phyloP scores from a whole-genome alignment of 2,329 filamentous ascomycete genomes.

The Talaromyces atroroseus region DNA sequence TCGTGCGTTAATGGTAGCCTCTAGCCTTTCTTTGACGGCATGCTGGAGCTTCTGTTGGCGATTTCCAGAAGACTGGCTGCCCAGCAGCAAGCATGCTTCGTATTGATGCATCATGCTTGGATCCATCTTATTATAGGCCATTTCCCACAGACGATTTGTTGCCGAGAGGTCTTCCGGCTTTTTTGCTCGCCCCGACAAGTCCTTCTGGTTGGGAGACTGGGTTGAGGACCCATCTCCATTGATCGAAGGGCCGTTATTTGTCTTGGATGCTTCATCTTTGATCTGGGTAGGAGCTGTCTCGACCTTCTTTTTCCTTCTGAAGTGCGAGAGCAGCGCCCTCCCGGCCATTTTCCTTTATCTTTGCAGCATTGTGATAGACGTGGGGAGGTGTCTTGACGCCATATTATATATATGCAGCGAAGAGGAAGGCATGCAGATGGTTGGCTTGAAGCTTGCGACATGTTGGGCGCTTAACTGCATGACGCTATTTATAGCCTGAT shows the following conservation, averaged over 20 bases:
- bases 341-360: not conserved
- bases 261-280: not conserved
- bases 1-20: not conserved
- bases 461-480: not conserved
- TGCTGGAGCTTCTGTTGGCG: not conserved
- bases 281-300: not conserved
- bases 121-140: not conserved
- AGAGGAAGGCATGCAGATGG: not conserved
- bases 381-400: not conserved
- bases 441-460: not conserved
- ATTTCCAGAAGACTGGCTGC: not conserved
- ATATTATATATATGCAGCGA: not conserved
- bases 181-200: not conserved
- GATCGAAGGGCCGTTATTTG: not conserved
- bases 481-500: not conserved
- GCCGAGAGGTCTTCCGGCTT: not conserved
- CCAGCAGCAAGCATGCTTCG: not conserved
- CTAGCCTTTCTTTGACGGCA: not conserved
- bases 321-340: not conserved
- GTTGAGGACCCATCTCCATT: not conserved
- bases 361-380: not conserved
- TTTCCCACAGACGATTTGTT: not conserved
- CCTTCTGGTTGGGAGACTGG: not conserved
- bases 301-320: not conserved
- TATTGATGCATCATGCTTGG: not conserved